phyloP scores from a whole-genome alignment of 352 stramenopile species.

The Globisporangium carolinianum region DNA sequence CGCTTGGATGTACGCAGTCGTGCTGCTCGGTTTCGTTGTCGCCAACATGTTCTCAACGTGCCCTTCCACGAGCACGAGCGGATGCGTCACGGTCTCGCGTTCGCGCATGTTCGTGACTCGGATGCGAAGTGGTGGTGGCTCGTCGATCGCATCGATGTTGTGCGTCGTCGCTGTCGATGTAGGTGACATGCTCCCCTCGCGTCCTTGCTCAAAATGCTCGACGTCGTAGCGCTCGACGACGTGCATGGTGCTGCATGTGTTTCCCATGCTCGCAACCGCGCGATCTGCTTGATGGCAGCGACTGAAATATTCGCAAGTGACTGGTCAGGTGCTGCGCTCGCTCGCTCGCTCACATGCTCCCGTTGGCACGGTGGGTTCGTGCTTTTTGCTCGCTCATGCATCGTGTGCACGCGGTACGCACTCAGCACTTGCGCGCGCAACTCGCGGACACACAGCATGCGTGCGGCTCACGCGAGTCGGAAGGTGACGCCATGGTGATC shows the following conservation, averaged over 20 bases:
- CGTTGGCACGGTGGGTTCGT: too few relatives aligned
- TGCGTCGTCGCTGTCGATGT: background rate
- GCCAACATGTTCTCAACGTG: conserved; percentile 13
- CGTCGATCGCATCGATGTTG: background rate
- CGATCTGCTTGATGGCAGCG: background rate
- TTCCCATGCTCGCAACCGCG: background rate
- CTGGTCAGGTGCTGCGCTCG: too few relatives aligned
- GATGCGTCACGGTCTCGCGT: conserved; percentile 56
- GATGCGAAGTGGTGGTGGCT: conserved; percentile 14
- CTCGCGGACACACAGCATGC: too few relatives aligned
- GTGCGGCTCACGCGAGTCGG: too few relatives aligned
- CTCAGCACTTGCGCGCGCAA: too few relatives aligned
- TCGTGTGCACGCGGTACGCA: too few relatives aligned
- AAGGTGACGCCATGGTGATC: too few relatives aligned
- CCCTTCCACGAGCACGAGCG: conserved; percentile 51
- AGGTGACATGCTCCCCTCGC: background rate
- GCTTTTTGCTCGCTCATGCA: too few relatives aligned
- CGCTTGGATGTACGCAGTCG: conserved; percentile 14
- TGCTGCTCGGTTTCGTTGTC: conserved; percentile 18
- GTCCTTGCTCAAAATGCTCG: too few relatives aligned
- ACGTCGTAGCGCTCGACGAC: conserved; percentile 3
- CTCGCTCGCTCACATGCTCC: too few relatives aligned
- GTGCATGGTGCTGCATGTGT: conserved; percentile 10
- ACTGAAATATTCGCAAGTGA: background rate
- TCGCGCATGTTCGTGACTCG: conserved; percentile 80